Evolutionary conservation across 163 green algal genomes (phyloP).

Genomic region (Chlamydomonas reinhardtii): DNA sequence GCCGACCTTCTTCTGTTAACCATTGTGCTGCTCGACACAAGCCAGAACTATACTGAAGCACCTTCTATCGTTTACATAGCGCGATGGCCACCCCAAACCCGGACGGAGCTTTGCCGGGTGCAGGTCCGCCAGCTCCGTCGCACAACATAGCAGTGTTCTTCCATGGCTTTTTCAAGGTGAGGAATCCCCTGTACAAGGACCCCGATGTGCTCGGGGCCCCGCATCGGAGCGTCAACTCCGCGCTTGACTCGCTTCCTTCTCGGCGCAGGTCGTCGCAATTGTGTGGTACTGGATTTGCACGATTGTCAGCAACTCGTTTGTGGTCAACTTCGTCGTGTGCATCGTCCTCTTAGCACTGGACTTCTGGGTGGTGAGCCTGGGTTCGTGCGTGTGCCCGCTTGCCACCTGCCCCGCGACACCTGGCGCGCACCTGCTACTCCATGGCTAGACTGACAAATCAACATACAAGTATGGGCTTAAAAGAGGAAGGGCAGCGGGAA

Average conservation of each 20-base stretch:
- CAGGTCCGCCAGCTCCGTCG: slow-evolving; percentile 18
- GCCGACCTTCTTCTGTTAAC: too few species aligned
- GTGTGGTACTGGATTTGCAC: slow-evolving; percentile 73
- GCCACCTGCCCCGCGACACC: too few species aligned
- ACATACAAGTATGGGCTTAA: too few species aligned
- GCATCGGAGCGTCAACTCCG: neutral
- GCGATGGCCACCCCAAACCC: slow-evolving; percentile 6
- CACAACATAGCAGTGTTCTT: slow-evolving; percentile 58
- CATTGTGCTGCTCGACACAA: too few species aligned
- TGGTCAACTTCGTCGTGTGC: slow-evolving; percentile 91
- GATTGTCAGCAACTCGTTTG: slow-evolving; percentile 78
- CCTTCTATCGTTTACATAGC: too few species aligned
- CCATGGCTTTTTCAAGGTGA: slow-evolving; percentile 58
- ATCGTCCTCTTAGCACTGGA: slow-evolving; percentile 88
- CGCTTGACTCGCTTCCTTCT: neutral
- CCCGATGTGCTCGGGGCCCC: too few species aligned
- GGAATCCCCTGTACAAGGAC: neutral
- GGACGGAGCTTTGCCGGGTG: neutral
- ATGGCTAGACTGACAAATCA: too few species aligned
- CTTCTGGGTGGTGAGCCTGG: slow-evolving; percentile 89
- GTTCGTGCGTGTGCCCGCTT: too few species aligned
- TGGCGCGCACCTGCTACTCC: too few species aligned
- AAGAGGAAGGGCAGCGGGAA: too few species aligned
- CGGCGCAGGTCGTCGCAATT: slow-evolving; percentile 54
- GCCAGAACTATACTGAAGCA: too few species aligned